Percentiles rank a stretch among this genome's conserved stretches.
Conservation (phyloP, 2,329 filamentous ascomycete species). For the Trichoderma cornu-damae region DNA sequence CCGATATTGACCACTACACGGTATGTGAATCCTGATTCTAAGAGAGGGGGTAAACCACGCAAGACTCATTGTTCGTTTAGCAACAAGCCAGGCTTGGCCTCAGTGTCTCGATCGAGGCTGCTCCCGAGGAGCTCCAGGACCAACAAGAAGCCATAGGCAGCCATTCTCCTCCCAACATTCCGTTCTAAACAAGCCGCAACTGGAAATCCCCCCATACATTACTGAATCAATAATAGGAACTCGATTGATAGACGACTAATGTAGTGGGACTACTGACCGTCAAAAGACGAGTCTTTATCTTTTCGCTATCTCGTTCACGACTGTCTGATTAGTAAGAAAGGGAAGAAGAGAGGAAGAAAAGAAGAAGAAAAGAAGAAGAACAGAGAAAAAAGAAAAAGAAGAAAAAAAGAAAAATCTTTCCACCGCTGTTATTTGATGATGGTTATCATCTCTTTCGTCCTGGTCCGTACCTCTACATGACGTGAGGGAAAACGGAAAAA, state of each 20-base stretch:
- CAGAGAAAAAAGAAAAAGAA: not conserved
- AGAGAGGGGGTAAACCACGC: no score
- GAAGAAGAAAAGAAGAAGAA: no score
- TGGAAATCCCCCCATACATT: slow-evolving; percentile 20
- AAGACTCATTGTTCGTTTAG: slow-evolving; percentile 43
- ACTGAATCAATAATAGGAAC: slow-evolving; percentile 20
- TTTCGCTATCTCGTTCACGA: slow-evolving; percentile 19
- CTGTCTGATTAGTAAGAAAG: slow-evolving; percentile 30
- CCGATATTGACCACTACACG: slow-evolving; percentile 92
- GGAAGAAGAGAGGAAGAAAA: not conserved
- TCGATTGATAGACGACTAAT: slow-evolving; percentile 27
- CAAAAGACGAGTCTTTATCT: slow-evolving; percentile 22
- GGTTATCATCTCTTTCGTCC: not conserved
- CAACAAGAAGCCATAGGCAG: slow-evolving; percentile 62
- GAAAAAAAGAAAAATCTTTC: not conserved
- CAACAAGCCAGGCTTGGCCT: slow-evolving; percentile 93
- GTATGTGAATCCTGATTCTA: slow-evolving; percentile 53
- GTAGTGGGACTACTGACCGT: slow-evolving; percentile 25
- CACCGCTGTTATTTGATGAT: slow-evolving; percentile 23
- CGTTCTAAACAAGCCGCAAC: slow-evolving; percentile 49
- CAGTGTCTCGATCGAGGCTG: slow-evolving; percentile 84
- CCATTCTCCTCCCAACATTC: slow-evolving; percentile 53
- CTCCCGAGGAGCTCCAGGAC: slow-evolving; percentile 79
- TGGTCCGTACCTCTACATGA: slow-evolving; percentile 6
- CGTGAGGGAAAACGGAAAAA: not conserved